These are phyloP conservation scores for Entrophospora sp. DNA, from an alignment of 192 early-diverging fungal species.

Conservation along the genomic window DNA sequence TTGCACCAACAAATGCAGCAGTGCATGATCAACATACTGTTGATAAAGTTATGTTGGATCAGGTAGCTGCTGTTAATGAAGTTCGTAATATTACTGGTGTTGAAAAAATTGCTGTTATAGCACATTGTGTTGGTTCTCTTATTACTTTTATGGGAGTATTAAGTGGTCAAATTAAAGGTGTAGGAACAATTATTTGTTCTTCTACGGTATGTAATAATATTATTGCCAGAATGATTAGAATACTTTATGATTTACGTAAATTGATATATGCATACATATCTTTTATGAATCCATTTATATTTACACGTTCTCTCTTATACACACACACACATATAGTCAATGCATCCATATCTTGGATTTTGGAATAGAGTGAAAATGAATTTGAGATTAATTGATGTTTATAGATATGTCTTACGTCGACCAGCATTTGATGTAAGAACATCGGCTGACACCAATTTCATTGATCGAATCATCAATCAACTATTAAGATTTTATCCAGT, in stretches of 20 bases:
- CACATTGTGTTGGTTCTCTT: slow-evolving; percentile 35
- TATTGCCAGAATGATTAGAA: no score
- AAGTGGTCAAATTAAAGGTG: slow-evolving; percentile 32
- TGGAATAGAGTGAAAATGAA: slow-evolving; percentile 6
- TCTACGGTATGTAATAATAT: slow-evolving; percentile 30
- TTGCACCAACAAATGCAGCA: slow-evolving; percentile 22
- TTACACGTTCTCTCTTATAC: neutral
- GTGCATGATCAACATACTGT: slow-evolving; percentile 24
- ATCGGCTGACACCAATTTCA: slow-evolving; percentile 18
- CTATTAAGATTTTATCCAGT: slow-evolving; percentile 29
- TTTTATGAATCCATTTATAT: neutral
- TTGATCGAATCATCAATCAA: slow-evolving; percentile 26
- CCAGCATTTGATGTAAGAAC: slow-evolving; percentile 14
- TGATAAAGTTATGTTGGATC: slow-evolving; percentile 24
- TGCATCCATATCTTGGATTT: slow-evolving; percentile 2
- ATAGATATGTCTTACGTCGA: slow-evolving; percentile 1
- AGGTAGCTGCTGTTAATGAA: slow-evolving; percentile 28
- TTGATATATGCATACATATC: neutral
- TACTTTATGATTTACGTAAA: neutral
- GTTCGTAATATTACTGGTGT: slow-evolving; percentile 25
- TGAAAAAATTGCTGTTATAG: slow-evolving; percentile 32
- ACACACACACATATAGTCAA: neutral
- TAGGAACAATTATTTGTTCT: slow-evolving; percentile 29
- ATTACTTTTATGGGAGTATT: slow-evolving; percentile 34
- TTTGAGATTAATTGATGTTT: neutral